Evolutionary conservation across 78 protist genomes (phyloP), one percentile per base, ranked within the genome.

Genomic region (Dictyostelium discoideum): DNA sequence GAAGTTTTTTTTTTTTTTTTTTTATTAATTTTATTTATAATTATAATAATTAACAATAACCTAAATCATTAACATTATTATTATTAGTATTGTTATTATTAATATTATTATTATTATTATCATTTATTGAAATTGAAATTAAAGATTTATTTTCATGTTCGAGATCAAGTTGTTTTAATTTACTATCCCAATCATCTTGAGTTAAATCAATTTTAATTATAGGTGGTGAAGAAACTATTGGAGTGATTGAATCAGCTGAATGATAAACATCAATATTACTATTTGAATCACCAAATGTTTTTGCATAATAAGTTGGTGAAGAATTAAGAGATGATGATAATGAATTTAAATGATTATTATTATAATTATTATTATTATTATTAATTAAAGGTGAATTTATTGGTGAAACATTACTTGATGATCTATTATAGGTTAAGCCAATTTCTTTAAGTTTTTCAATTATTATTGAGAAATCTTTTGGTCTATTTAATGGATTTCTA

Each of bases 401-500:
- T 26, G 77, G 32, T 69, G 77, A 29, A 11, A 20, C 37, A 24
- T n/a, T 24, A 10, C 18, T 22, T 11, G 77, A 69, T 2, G 77
- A 24, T 69, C 42, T 26, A 69, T 26, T 26, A 10, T 22, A 69
- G 26, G 77, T 22, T n/a, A 16, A 3, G 26, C 18, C 37, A 24
- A 69, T 69, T 10, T 69, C 77, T 69, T 69, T 69, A 11, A 69
- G 39, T 69, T 69, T 69, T 69, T 69, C 77, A 69, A 69, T 69
- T 13, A 69, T 69, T 22, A 69, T 4, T 26, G 32, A 26, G 39
- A 69, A 69, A 24, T 69, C 74, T 22, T 74, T 26, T 72, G 92
- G 92, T 44, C 92, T 48, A 40, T 76, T 40, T 22, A 22, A 50
- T 32, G 92, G 92, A n/a, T 77, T 72, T 8, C 24, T 29, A 16